Percentiles rank a stretch among this genome's conserved stretches.
These are phyloP conservation scores for Phialophora verrucosa DNA, from an alignment of 2,329 filamentous ascomycete species.

Conservation along the genomic window DNA sequence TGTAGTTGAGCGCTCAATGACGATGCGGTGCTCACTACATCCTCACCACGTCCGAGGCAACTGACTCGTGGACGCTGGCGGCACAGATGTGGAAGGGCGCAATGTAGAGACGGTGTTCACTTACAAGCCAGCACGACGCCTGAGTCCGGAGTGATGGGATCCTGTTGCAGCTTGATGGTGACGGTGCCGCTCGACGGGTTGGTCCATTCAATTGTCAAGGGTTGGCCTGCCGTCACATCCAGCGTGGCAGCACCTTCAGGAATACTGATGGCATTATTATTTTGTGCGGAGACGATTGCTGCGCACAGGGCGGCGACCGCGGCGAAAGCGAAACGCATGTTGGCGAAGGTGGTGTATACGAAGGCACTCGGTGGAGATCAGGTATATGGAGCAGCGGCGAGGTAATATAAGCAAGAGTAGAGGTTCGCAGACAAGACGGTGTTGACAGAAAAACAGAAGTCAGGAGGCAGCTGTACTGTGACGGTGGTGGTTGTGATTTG, in stretches of 20 bases:
- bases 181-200: slow-evolving; percentile 58
- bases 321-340: slow-evolving; percentile 55
- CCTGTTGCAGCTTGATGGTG: slow-evolving; percentile 56
- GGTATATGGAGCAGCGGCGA: slow-evolving; percentile 1
- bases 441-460: slow-evolving; percentile 3
- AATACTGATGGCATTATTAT: slow-evolving; percentile 59
- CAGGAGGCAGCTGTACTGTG: slow-evolving; percentile 7
- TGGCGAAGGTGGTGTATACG: slow-evolving; percentile 29
- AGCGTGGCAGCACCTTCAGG: slow-evolving; percentile 48
- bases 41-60: background rate
- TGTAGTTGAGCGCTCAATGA: background rate
- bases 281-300: slow-evolving; percentile 49
- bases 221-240: slow-evolving; percentile 53
- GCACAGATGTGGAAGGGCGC: background rate
- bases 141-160: slow-evolving; percentile 47
- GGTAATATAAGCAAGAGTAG: background rate
- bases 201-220: slow-evolving; percentile 56
- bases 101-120: slow-evolving; percentile 37
- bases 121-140: slow-evolving; percentile 54
- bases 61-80: background rate
- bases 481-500: slow-evolving; percentile 11
- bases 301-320: slow-evolving; percentile 53
- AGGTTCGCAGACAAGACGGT: background rate
- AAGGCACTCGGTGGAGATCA: slow-evolving; percentile 4
- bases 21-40: background rate